These are phyloP conservation scores for Phycomyces nitens DNA, from an alignment of 192 early-diverging fungal species.

Conservation along the genomic window DNA sequence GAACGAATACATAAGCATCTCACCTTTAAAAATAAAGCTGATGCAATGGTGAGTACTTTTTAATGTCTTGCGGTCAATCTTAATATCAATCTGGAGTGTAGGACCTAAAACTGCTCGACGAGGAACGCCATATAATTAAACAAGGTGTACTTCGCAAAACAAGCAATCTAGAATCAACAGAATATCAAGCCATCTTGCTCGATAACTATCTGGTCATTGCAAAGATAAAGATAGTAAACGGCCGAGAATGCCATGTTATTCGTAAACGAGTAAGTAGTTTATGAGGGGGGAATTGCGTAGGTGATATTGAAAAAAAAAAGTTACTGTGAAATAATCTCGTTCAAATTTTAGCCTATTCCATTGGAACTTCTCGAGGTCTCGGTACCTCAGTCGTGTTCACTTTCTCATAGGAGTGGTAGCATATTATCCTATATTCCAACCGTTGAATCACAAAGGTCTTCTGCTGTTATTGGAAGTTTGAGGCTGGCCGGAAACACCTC, in stretches of 20 bases:
- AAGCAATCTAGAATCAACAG: slow-evolving; percentile 3
- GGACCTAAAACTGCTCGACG: slow-evolving; percentile 4
- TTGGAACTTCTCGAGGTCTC: slow-evolving; percentile 63
- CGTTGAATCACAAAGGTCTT: neutral
- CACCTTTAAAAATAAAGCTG: slow-evolving; percentile 24
- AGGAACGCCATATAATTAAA: slow-evolving; percentile 5
- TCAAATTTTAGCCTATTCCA: slow-evolving; percentile 67
- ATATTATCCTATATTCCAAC: neutral
- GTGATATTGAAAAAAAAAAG: too few relatives aligned
- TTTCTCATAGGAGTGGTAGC: neutral
- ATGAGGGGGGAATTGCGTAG: too few relatives aligned
- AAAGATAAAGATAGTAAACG: slow-evolving; percentile 2
- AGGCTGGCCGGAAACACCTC: slow-evolving; percentile 10
- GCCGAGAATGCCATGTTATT: neutral
- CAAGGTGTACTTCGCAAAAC: slow-evolving; percentile 6
- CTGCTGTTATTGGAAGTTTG: neutral
- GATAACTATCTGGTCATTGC: slow-evolving; percentile 64
- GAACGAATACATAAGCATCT: slow-evolving; percentile 60
- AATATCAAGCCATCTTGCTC: slow-evolving; percentile 69
- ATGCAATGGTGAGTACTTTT: slow-evolving; percentile 15
- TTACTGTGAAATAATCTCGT: too few relatives aligned
- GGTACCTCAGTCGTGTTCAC: neutral
- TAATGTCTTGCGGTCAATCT: neutral
- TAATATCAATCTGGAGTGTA: neutral
- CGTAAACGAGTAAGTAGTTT: slow-evolving; percentile 27